Conservation (phyloP, 441 rosid genomes). For the Raphanus hybrid region DNA sequence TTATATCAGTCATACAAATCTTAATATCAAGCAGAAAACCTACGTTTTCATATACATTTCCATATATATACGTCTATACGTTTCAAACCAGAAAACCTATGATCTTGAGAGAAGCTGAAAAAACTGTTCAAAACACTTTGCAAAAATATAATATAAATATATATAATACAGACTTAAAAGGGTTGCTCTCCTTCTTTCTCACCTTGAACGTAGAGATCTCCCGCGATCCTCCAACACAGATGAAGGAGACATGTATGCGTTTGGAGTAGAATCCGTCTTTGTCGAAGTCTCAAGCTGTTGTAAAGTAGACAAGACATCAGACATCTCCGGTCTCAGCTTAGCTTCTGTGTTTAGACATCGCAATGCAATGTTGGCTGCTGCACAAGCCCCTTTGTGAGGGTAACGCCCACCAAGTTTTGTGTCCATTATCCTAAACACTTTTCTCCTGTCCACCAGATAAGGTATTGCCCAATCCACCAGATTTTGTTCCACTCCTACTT, state of each 20-base stretch:
- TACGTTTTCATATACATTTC: background rate
- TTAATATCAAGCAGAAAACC: slow-evolving; percentile 9
- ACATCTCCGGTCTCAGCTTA: slow-evolving; percentile 65
- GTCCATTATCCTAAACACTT: slow-evolving; percentile 67
- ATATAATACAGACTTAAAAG: slow-evolving; percentile 26
- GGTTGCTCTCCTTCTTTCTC: slow-evolving; percentile 36
- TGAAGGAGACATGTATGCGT: slow-evolving; percentile 28
- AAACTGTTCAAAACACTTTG: slow-evolving; percentile 32
- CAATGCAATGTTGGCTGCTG: slow-evolving; percentile 60
- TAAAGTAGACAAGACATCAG: slow-evolving; percentile 53
- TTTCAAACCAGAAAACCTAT: slow-evolving; percentile 16
- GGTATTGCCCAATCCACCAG: slow-evolving; percentile 73
- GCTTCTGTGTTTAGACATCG: slow-evolving; percentile 53
- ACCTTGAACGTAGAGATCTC: slow-evolving; percentile 47
- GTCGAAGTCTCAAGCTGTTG: slow-evolving; percentile 50
- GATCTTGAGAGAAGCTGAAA: slow-evolving; percentile 24
- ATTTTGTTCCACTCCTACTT: slow-evolving; percentile 56
- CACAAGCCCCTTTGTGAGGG: slow-evolving; percentile 65
- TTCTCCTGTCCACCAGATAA: slow-evolving; percentile 58
- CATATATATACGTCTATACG: slow-evolving; percentile 5
- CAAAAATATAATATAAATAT: slow-evolving; percentile 4
- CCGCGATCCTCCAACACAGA: slow-evolving; percentile 38
- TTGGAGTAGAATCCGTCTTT: slow-evolving; percentile 31
- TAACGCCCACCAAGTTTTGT: slow-evolving; percentile 67
- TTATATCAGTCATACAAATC: background rate